Evolutionary conservation across 1,139 yeast genomes (phyloP).

Genomic region (Blastobotrys buckinghamii): DNA sequence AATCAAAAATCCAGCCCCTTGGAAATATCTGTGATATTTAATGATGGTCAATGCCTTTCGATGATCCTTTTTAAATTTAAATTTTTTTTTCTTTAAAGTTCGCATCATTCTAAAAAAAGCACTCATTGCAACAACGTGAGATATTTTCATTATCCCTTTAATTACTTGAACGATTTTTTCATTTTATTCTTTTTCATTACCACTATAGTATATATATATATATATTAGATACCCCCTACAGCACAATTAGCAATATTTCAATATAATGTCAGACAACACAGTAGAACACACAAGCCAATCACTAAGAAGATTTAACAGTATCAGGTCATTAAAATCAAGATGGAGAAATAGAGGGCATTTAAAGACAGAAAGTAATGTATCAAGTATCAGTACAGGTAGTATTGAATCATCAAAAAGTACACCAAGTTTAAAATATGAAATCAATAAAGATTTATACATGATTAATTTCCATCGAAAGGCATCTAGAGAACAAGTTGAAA

Average conservation of each 20-base stretch:
- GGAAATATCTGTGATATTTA: too few species aligned
- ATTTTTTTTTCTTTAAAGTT: too few species aligned
- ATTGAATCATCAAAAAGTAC: neutral
- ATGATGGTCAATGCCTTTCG: too few species aligned
- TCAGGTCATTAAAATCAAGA: neutral
- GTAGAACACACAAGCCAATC: neutral
- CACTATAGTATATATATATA: too few species aligned
- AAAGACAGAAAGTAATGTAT: neutral
- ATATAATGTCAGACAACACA: neutral
- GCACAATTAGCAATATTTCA: neutral
- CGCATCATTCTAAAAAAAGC: too few species aligned
- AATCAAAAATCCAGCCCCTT: too few species aligned
- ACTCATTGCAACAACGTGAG: too few species aligned
- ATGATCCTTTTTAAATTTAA: too few species aligned
- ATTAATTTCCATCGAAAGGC: conserved; percentile 10
- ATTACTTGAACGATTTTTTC: too few species aligned
- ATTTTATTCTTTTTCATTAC: too few species aligned
- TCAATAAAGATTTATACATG: conserved; percentile 3
- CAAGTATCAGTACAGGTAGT: neutral
- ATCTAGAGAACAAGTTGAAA: conserved; percentile 8
- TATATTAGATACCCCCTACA: too few species aligned
- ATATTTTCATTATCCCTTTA: too few species aligned
- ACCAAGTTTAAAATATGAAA: neutral
- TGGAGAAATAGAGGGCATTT: neutral
- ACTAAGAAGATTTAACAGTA: neutral